phyloP scores from a whole-genome alignment of 176 grass and related monocot genomes.

The Paspalum vaginatum region DNA sequence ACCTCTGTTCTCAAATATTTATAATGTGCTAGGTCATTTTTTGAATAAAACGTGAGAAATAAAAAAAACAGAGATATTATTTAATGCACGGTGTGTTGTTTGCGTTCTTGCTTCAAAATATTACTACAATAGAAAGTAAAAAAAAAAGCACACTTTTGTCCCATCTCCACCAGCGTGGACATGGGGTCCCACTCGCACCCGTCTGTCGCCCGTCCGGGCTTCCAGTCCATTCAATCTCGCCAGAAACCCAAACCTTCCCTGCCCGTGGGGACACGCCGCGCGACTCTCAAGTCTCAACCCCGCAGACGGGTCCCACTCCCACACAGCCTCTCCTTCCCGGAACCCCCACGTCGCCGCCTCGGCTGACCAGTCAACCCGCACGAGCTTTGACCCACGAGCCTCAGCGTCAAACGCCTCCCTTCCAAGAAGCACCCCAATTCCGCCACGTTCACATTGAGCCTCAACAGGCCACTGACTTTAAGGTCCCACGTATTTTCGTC shows the following conservation, averaged over 20 bases:
- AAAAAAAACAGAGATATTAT: too few relatives aligned
- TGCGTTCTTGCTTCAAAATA: not conserved
- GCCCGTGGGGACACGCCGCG: conserved; percentile 22
- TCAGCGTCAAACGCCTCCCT: not conserved
- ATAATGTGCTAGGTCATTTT: too few relatives aligned
- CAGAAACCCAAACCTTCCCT: too few relatives aligned
- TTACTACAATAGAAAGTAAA: not conserved
- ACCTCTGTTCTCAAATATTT: too few relatives aligned
- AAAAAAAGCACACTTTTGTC: conserved; percentile 26
- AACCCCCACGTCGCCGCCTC: conserved; percentile 48
- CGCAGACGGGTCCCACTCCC: conserved; percentile 15
- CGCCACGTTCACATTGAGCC: conserved; percentile 3
- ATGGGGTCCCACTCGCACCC: not conserved
- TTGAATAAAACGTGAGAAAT: too few relatives aligned
- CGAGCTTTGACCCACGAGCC: conserved; percentile 50
- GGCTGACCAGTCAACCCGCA: conserved; percentile 53
- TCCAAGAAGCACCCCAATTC: conserved; percentile 31
- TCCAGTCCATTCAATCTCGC: not conserved
- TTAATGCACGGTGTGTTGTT: not conserved
- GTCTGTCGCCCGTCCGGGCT: not conserved
- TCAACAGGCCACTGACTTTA: not conserved
- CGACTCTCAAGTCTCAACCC: not conserved
- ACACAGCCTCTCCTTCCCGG: conserved; percentile 37
- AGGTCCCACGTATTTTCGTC: fast-evolving
- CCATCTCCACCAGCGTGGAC: not conserved